Conservation (phyloP, 2,329 filamentous ascomycete genomes). For the Taxawa tesnikishii region DNA sequence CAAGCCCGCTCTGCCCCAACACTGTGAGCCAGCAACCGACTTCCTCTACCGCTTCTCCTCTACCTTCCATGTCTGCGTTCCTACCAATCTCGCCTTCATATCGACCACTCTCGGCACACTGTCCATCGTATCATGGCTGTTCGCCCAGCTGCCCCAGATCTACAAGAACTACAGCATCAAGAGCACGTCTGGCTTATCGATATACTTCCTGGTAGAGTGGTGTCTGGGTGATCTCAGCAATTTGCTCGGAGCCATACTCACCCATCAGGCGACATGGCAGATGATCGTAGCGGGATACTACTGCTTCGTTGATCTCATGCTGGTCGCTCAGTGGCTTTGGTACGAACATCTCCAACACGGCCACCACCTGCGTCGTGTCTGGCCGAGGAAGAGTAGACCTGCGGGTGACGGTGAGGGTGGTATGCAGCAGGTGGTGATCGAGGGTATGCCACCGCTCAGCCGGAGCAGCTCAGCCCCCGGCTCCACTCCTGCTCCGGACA, state of each 20-base stretch:
- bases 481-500: slow-evolving; percentile 1
- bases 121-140: slow-evolving; percentile 56
- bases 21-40: slow-evolving; percentile 48
- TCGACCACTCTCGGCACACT: slow-evolving; percentile 48
- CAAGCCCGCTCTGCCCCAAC: slow-evolving; percentile 36
- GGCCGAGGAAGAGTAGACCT: slow-evolving; percentile 11
- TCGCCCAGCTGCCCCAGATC: slow-evolving; percentile 57
- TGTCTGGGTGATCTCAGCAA: slow-evolving; percentile 53
- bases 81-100: slow-evolving; percentile 48
- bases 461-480: slow-evolving; percentile 5
- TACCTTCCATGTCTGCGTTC: slow-evolving; percentile 49
- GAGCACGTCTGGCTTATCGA: slow-evolving; percentile 52
- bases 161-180: slow-evolving; percentile 54
- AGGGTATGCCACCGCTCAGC: slow-evolving; percentile 14
- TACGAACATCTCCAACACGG: slow-evolving; percentile 46
- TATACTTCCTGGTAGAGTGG: slow-evolving; percentile 56
- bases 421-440: slow-evolving; percentile 18
- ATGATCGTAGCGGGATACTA: slow-evolving; percentile 54
- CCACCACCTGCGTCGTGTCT: slow-evolving; percentile 26
- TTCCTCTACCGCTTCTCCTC: slow-evolving; percentile 46
- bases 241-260: slow-evolving; percentile 49
- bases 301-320: slow-evolving; percentile 49
- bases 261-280: slow-evolving; percentile 54
- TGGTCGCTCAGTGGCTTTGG: slow-evolving; percentile 54
- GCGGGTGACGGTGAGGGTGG: slow-evolving; percentile 9